Conservation (phyloP, 2,329 filamentous ascomycete species). For the Pyrenophora graminea region DNA sequence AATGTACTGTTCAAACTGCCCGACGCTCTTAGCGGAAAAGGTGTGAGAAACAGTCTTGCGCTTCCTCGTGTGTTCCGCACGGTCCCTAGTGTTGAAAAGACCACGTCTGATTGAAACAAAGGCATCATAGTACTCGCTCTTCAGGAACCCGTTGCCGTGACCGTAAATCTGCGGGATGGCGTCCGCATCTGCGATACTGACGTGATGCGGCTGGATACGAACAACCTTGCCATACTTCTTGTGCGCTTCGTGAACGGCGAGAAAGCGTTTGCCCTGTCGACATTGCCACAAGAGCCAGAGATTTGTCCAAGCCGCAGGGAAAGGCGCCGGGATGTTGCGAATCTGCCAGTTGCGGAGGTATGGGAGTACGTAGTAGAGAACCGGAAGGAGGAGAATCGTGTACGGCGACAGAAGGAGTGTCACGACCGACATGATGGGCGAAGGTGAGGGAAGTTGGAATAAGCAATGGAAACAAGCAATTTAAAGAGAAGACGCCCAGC, state of each 20-base stretch:
- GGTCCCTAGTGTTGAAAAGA: slow-evolving; percentile 86
- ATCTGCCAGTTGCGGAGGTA: slow-evolving; percentile 64
- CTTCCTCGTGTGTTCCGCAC: slow-evolving; percentile 82
- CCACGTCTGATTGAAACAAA: slow-evolving; percentile 86
- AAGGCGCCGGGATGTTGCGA: slow-evolving; percentile 63
- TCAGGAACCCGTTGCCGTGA: slow-evolving; percentile 57
- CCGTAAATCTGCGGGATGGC: slow-evolving; percentile 80
- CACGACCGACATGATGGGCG: slow-evolving; percentile 36
- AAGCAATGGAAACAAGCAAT: background rate
- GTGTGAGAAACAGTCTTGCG: slow-evolving; percentile 87
- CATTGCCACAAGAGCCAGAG: slow-evolving; percentile 73
- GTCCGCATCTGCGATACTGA: slow-evolving; percentile 78
- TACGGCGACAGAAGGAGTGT: slow-evolving; percentile 52
- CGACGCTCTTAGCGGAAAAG: slow-evolving; percentile 79
- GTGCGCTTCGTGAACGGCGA: slow-evolving; percentile 72
- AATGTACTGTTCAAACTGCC: slow-evolving; percentile 88
- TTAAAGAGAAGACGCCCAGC: background rate
- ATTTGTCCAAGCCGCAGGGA: slow-evolving; percentile 71
- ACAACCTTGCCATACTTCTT: slow-evolving; percentile 78
- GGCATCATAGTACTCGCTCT: slow-evolving; percentile 82
- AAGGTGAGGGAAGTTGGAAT: slow-evolving; percentile 2
- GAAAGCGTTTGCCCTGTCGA: slow-evolving; percentile 63
- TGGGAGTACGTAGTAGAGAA: slow-evolving; percentile 62
- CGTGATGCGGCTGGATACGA: slow-evolving; percentile 80
- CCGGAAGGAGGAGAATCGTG: slow-evolving; percentile 54